Evolutionary conservation across 2,329 filamentous ascomycete species (phyloP), one percentile per base, ranked within the genome.

Genomic region (Fusarium liriodendri): DNA sequence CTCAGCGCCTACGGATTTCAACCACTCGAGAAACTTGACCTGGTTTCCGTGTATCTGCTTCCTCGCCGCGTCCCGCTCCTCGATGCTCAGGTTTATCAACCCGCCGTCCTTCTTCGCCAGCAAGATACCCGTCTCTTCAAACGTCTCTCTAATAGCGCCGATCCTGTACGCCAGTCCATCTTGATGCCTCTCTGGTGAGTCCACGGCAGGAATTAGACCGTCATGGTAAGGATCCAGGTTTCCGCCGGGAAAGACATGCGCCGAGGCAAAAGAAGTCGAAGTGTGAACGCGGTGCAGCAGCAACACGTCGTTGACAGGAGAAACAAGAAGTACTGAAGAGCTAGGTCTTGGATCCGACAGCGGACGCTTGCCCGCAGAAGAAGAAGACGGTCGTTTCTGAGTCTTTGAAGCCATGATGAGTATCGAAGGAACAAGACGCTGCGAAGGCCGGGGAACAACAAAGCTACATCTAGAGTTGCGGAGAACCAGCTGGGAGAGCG

Each of bases 211-310:
- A 2, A 90, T 81, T 0, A 74, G 74, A 4, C 94, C 95, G 76
- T 98, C 96, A 78, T 98, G 94, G 22, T 89, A 89, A 0, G 89
- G 82, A 14, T 95, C 93, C 25, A 98, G 87, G 77, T 95, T 95
- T 7, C 97, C 97, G 37, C 97, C 97, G 0, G 97, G 96, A 76
- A 99, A 99, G 70, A 99, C 97, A 80, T 98, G 95, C 0, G 96
- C 97, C 0, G 94, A 96, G 5, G 96, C 90, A 79, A 98, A 98
- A 4, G 95, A 93, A 1, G 90, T 91, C 0, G 94, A 97, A 1
- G 93, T 95, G 73, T 92, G 89, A 4, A 97, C 94, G 71, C 97
- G 92, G 81, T 95, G 95, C 10, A 98, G 90, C 20, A 98, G 90
- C 1, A 99, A 89, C 55, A 98, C 90, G 81, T 98, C 91, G 81